phyloP scores from a whole-genome alignment of 768 basidiomycete genomes.

The Boletus rubroflammeus region DNA sequence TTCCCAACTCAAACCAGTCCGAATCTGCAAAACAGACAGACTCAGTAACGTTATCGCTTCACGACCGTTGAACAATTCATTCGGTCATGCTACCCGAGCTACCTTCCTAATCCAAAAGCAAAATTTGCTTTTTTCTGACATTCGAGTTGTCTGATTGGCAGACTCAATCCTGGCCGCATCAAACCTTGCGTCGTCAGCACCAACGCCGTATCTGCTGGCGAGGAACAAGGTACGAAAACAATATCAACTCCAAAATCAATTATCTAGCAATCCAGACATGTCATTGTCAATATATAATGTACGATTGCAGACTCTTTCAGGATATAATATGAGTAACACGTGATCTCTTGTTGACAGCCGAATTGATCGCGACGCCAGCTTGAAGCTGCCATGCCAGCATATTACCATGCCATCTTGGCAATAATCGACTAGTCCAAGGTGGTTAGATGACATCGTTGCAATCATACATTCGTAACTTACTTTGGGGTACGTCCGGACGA shows the following conservation, averaged over 20 bases:
- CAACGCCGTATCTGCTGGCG: not conserved
- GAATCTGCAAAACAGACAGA: too few species aligned
- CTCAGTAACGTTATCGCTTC: too few species aligned
- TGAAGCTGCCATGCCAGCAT: not conserved
- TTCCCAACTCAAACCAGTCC: not conserved
- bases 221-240: not conserved
- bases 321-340: not conserved
- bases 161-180: too few species aligned
- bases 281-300: not conserved
- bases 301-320: not conserved
- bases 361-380: not conserved
- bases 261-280: not conserved
- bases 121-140: too few species aligned
- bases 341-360: not conserved
- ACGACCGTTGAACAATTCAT: too few species aligned
- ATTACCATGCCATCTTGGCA: slow-evolving; percentile 39
- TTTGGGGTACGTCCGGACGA: slow-evolving; percentile 43
- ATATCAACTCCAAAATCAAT: not conserved
- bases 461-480: slow-evolving; percentile 18
- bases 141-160: too few species aligned
- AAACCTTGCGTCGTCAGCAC: too few species aligned
- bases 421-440: slow-evolving; percentile 29
- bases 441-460: slow-evolving; percentile 8
- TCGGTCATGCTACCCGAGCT: too few species aligned
- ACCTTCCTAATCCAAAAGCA: too few species aligned